Conservation (phyloP, 192 early-diverging fungal genomes). For the Backusella sp. region DNA sequence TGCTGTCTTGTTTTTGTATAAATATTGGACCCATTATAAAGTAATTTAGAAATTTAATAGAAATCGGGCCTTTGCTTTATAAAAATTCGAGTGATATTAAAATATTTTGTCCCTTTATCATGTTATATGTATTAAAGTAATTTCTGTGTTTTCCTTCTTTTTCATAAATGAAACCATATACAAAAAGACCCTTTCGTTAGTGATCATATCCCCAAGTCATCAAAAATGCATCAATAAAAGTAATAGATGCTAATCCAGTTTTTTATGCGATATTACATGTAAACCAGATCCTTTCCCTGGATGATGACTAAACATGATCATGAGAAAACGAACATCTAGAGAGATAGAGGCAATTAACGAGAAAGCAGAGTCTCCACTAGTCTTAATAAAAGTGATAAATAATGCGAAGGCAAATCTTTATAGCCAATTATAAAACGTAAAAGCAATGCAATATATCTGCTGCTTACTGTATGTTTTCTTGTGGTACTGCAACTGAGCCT, state of each 20-base stretch:
- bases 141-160: background rate
- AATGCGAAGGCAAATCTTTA: background rate
- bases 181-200: background rate
- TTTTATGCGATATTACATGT: background rate
- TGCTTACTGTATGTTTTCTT: conserved; percentile 5
- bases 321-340: background rate
- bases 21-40: background rate
- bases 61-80: background rate
- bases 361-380: background rate
- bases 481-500: background rate
- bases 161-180: background rate
- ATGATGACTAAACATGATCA: background rate
- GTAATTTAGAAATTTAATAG: background rate
- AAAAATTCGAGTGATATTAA: background rate
- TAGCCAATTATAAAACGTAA: conserved; percentile 3
- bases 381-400: background rate
- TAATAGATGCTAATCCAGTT: background rate
- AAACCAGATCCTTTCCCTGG: background rate
- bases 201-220: background rate
- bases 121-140: background rate
- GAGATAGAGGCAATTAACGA: background rate
- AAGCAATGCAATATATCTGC: background rate
- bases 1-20: background rate
- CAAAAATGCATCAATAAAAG: background rate
- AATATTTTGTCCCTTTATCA: background rate